Percentiles rank a stretch among this genome's conserved stretches.
Evolutionary conservation across 1,284 basidiomycete species (phyloP).

Genomic region (Ganoderma boninense): DNA sequence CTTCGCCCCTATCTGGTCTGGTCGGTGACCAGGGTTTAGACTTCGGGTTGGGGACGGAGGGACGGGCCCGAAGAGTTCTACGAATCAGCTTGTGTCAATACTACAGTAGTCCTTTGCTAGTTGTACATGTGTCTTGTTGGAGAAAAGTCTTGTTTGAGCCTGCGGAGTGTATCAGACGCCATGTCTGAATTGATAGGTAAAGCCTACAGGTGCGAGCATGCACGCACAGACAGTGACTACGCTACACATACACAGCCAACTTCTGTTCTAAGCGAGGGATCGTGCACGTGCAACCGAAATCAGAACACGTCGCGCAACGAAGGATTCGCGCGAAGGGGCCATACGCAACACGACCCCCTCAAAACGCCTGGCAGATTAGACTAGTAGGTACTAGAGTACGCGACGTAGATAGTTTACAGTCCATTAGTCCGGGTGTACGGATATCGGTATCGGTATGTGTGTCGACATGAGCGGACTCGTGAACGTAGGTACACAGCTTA

Average conservation of each 20-base stretch:
- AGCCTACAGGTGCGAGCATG: neutral
- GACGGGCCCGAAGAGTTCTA: no score
- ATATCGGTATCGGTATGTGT: slow-evolving; percentile 16
- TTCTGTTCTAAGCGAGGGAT: neutral
- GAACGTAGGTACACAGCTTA: slow-evolving; percentile 5
- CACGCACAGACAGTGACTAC: neutral
- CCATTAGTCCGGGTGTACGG: slow-evolving; percentile 27
- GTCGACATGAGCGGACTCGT: slow-evolving; percentile 29
- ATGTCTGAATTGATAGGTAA: neutral
- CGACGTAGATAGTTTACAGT: slow-evolving; percentile 31
- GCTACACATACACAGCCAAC: neutral
- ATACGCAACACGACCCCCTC: neutral
- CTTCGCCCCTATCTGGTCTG: neutral
- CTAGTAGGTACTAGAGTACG: slow-evolving; percentile 6
- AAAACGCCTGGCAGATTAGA: slow-evolving; percentile 1
- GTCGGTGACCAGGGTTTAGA: slow-evolving; percentile 3
- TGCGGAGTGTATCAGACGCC: neutral
- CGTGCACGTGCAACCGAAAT: neutral
- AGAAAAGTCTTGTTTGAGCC: no score
- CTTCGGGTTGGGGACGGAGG: neutral
- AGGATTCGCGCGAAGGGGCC: neutral
- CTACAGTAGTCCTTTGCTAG: no score
- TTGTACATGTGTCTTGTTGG: no score
- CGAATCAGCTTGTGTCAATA: no score
- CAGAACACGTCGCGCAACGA: neutral